Conservation (phyloP, 371 early-diverging fungal genomes). For the Mortierella sp. region DNA sequence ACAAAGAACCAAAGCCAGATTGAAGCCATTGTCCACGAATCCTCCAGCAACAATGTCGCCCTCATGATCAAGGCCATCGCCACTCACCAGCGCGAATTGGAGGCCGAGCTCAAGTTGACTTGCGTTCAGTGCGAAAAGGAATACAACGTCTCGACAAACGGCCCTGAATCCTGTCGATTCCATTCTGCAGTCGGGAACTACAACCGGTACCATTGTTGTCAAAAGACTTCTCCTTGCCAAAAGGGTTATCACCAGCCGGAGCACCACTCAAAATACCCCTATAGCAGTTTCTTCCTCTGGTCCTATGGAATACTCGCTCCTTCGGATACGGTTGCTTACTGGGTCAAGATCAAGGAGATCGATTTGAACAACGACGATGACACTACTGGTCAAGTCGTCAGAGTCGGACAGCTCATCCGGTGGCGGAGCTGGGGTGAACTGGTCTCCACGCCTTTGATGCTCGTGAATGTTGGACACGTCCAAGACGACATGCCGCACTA, state of each 20-base stretch:
- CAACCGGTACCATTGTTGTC: slow-evolving; percentile 48
- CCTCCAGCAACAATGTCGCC: slow-evolving; percentile 43
- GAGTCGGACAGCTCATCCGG: slow-evolving; percentile 39
- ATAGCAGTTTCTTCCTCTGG: slow-evolving; percentile 46
- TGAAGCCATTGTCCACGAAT: slow-evolving; percentile 39
- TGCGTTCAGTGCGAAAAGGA: slow-evolving; percentile 62
- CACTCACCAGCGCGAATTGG: slow-evolving; percentile 29
- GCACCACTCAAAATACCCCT: slow-evolving; percentile 60
- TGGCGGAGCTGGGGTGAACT: slow-evolving; percentile 28
- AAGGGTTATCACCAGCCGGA: slow-evolving; percentile 53
- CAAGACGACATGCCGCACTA: slow-evolving; percentile 22
- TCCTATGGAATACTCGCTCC: slow-evolving; percentile 34
- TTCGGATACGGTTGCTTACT: slow-evolving; percentile 48
- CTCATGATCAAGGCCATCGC: slow-evolving; percentile 50
- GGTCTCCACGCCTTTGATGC: slow-evolving; percentile 22
- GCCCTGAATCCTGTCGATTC: slow-evolving; percentile 57
- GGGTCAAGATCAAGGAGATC: slow-evolving; percentile 26
- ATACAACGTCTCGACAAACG: slow-evolving; percentile 54
- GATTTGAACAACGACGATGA: slow-evolving; percentile 30
- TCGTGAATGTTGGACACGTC: slow-evolving; percentile 49
- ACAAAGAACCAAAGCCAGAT: slow-evolving; percentile 43
- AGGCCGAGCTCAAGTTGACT: slow-evolving; percentile 37
- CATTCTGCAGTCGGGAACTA: slow-evolving; percentile 52
- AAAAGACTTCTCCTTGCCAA: slow-evolving; percentile 46
- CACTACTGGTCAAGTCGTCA: slow-evolving; percentile 22